Evolutionary conservation across 2,329 filamentous ascomycete species (phyloP).

Genomic region (Mycosphaerella sp.): DNA sequence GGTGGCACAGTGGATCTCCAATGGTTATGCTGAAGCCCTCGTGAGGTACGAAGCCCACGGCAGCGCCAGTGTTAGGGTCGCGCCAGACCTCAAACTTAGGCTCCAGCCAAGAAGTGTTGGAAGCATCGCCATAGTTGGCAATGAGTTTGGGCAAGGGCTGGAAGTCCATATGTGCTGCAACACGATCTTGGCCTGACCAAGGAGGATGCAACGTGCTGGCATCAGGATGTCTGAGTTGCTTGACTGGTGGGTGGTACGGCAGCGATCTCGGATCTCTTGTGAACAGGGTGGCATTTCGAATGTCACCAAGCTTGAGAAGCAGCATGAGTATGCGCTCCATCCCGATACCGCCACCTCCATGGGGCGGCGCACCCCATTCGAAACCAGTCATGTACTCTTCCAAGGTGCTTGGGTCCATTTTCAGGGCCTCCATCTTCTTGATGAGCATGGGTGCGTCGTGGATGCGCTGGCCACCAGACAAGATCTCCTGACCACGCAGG

Average conservation of each 20-base stretch:
- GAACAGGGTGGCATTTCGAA: constrained; percentile 81
- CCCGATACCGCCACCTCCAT: constrained; percentile 84
- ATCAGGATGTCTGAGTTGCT: constrained; percentile 74
- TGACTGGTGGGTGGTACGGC: constrained; percentile 57
- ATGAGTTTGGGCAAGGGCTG: constrained; percentile 81
- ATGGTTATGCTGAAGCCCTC: constrained; percentile 77
- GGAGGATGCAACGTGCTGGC: constrained; percentile 71
- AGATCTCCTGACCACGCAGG: constrained; percentile 84
- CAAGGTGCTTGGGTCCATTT: constrained; percentile 75
- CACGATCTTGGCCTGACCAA: constrained; percentile 52
- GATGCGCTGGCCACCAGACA: constrained; percentile 88
- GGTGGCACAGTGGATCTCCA: constrained; percentile 80
- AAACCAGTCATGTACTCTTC: constrained; percentile 87
- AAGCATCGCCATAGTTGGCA: constrained; percentile 90
- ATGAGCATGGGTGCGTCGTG: constrained; percentile 70
- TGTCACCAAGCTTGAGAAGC: constrained; percentile 78
- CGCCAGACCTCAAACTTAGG: constrained; percentile 85
- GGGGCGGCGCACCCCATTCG: constrained; percentile 79
- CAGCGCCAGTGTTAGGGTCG: constrained; percentile 70
- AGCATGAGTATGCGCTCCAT: constrained; percentile 84
- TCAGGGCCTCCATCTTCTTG: constrained; percentile 67
- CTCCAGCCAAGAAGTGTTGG: constrained; percentile 90
- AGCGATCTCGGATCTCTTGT: constrained; percentile 83
- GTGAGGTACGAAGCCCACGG: constrained; percentile 73
- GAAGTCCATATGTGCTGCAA: constrained; percentile 47